Conservation (phyloP, 1,139 yeast genomes). For the Pichia sp. region DNA sequence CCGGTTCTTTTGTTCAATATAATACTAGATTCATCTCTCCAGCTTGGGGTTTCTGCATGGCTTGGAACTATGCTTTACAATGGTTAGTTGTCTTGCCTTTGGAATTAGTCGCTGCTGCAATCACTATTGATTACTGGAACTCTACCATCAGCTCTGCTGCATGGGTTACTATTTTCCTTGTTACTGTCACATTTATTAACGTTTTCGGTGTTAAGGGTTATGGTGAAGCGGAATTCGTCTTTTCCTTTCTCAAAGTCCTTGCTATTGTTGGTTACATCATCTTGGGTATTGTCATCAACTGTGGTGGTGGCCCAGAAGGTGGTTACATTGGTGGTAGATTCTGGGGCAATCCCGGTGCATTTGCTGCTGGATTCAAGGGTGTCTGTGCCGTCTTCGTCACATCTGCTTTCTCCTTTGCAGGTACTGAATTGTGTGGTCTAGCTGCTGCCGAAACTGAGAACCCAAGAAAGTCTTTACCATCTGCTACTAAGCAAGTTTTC, state of each 20-base stretch:
- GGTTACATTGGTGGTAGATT: slow-evolving; percentile 53
- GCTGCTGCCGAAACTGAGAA: slow-evolving; percentile 81
- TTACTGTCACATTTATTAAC: slow-evolving; percentile 47
- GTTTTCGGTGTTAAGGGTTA: slow-evolving; percentile 57
- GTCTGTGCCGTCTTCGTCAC: slow-evolving; percentile 75
- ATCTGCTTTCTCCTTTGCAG: slow-evolving; percentile 85
- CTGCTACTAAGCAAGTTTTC: slow-evolving; percentile 65
- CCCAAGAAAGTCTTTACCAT: slow-evolving; percentile 62
- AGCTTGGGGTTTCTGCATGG: slow-evolving; percentile 71
- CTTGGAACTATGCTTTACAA: slow-evolving; percentile 61
- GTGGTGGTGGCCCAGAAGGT: slow-evolving; percentile 62
- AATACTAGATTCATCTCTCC: slow-evolving; percentile 61
- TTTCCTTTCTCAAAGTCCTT: slow-evolving; percentile 52
- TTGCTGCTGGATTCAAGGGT: slow-evolving; percentile 64
- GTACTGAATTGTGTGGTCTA: slow-evolving; percentile 74
- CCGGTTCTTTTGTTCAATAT: slow-evolving; percentile 67
- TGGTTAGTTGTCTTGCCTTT: slow-evolving; percentile 66
- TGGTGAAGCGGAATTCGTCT: slow-evolving; percentile 61
- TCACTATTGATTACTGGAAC: slow-evolving; percentile 64
- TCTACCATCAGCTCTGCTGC: slow-evolving; percentile 50
- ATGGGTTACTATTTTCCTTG: slow-evolving; percentile 60
- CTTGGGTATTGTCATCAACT: slow-evolving; percentile 57
- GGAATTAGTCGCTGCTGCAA: slow-evolving; percentile 65
- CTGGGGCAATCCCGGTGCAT: slow-evolving; percentile 58
- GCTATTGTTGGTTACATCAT: slow-evolving; percentile 63